Percentiles rank a stretch among this genome's conserved stretches.
Conservation (phyloP, 768 basidiomycete genomes). For the Podaxis sp. region DNA sequence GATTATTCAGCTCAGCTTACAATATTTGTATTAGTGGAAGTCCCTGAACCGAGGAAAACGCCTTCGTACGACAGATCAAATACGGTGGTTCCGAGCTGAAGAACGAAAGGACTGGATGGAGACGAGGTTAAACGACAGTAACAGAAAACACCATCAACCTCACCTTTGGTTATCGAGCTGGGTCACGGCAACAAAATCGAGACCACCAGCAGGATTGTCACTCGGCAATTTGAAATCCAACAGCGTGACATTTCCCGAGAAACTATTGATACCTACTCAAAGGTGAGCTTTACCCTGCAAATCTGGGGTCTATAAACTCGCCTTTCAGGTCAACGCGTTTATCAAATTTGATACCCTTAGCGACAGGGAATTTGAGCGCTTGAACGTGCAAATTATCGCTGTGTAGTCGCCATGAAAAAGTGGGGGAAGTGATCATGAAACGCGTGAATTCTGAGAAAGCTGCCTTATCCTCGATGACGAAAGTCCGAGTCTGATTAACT, state of each 20-base stretch:
- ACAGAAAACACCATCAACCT: background rate
- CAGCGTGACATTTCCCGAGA: constrained; percentile 54
- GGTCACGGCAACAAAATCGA: constrained; percentile 61
- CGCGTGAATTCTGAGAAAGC: constrained; percentile 64
- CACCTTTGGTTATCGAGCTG: constrained; percentile 59
- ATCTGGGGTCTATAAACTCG: constrained; percentile 18
- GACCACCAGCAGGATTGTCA: constrained; percentile 66
- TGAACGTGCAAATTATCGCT: constrained; percentile 60
- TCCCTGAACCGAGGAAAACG: constrained; percentile 56
- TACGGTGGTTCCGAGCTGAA: constrained; percentile 65
- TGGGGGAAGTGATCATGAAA: constrained; percentile 62
- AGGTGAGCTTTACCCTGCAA: background rate
- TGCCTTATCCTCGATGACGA: constrained; percentile 52
- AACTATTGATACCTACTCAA: constrained; percentile 55
- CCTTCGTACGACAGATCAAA: constrained; percentile 62
- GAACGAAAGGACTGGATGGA: constrained; percentile 56
- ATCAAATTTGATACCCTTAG: constrained; percentile 64
- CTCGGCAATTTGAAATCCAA: constrained; percentile 64
- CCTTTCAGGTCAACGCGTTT: constrained; percentile 62
- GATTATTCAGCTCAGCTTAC: constrained; percentile 33
- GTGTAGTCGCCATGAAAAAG: constrained; percentile 67
- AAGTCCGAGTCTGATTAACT: constrained; percentile 60
- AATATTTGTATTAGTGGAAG: constrained; percentile 48
- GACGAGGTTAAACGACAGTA: background rate
- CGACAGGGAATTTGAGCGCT: constrained; percentile 65